Conservation (phyloP, 768 basidiomycete species). For the Chalciporus chontae region DNA sequence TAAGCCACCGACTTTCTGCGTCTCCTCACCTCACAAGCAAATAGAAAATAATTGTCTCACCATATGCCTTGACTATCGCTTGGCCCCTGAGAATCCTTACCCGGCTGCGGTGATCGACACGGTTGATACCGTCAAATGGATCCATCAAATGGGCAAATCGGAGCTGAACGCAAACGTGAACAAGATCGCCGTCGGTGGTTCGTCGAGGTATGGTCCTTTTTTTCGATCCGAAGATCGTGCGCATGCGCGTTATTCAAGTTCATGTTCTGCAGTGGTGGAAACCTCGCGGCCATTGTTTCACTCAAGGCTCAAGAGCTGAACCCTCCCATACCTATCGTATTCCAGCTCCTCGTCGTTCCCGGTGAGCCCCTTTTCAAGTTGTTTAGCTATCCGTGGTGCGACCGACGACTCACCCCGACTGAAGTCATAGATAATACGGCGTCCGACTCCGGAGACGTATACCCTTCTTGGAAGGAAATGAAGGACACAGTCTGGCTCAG, state of each 20-base stretch:
- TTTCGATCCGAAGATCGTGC: not conserved
- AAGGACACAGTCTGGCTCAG: slow-evolving; percentile 55
- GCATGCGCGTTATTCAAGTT: not conserved
- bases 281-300: slow-evolving; percentile 62
- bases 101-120: slow-evolving; percentile 72
- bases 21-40: not conserved
- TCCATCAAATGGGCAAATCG: slow-evolving; percentile 42
- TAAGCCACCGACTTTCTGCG: not conserved
- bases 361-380: slow-evolving; percentile 12
- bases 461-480: slow-evolving; percentile 56
- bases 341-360: slow-evolving; percentile 70
- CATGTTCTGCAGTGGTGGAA: slow-evolving; percentile 51
- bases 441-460: slow-evolving; percentile 32
- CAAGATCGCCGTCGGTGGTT: slow-evolving; percentile 68
- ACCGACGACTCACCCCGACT: not conserved
- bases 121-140: slow-evolving; percentile 64
- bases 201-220: slow-evolving; percentile 53
- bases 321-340: slow-evolving; percentile 52
- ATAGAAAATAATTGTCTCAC: slow-evolving; percentile 60
- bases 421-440: slow-evolving; percentile 67
- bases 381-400: not conserved
- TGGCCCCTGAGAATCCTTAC: slow-evolving; percentile 68
- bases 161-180: slow-evolving; percentile 46
- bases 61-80: slow-evolving; percentile 65
- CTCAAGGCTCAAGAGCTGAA: slow-evolving; percentile 53